phyloP scores from a whole-genome alignment of 176 grass and related monocot genomes.

The Canna indica region DNA sequence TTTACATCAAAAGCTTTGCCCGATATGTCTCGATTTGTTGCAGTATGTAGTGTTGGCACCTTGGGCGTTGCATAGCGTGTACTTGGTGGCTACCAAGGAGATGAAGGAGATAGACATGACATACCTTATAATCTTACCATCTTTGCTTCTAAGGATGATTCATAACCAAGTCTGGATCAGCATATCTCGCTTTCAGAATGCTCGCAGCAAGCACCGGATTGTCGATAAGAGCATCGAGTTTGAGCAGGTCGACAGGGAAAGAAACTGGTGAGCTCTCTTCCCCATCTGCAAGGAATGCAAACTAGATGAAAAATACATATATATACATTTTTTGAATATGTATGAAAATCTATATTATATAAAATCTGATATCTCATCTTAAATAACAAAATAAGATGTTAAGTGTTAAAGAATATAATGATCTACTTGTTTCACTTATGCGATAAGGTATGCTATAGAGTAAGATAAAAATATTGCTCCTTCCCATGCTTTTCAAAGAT shows the following conservation, averaged over 20 bases:
- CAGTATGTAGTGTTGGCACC: conserved; percentile 69
- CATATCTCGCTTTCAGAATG: conserved; percentile 57
- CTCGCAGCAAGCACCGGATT: conserved; percentile 61
- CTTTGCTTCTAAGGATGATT: conserved; percentile 41
- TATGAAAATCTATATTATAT: no score
- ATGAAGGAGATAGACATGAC: conserved; percentile 24
- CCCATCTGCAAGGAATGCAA: not conserved
- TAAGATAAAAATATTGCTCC: no score
- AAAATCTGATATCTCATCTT: no score
- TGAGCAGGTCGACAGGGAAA: conserved; percentile 81
- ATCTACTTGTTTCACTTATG: no score
- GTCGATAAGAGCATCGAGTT: conserved; percentile 79
- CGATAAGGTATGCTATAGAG: not conserved
- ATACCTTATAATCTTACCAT: conserved; percentile 36
- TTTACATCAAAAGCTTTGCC: no score
- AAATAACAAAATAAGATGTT: no score
- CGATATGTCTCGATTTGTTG: not conserved
- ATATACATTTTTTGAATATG: no score
- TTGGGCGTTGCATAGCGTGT: conserved; percentile 37
- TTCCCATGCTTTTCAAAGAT: no score
- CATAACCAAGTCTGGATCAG: conserved; percentile 86
- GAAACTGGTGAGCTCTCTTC: conserved; percentile 51
- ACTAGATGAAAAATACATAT: not conserved
- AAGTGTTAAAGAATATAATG: no score
- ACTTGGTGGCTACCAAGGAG: conserved; percentile 34